Conservation (phyloP, 2,329 filamentous ascomycete species). For the Bipolaris bicolor region DNA sequence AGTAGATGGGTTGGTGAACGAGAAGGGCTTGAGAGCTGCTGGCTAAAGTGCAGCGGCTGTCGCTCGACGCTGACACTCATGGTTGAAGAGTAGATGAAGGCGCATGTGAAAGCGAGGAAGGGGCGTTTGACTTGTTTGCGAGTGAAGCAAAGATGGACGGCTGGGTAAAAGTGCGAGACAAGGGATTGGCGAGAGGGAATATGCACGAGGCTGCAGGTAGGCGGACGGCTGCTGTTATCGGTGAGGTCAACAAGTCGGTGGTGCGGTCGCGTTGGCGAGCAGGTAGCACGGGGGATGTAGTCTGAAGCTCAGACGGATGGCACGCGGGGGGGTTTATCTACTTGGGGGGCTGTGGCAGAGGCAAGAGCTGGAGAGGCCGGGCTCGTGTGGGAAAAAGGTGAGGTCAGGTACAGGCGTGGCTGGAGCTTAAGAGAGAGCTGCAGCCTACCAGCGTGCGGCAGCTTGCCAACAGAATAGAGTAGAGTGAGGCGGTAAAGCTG, state of each 20-base stretch:
- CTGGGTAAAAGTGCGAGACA: conserved; percentile 10
- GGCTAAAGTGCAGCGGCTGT: conserved; percentile 45
- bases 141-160: neutral
- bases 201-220: conserved; percentile 22
- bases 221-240: conserved; percentile 15
- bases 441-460: conserved; percentile 31
- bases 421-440: conserved; percentile 27
- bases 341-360: neutral
- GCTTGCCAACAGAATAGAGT: conserved; percentile 13
- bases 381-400: neutral
- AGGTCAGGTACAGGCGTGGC: conserved; percentile 28
- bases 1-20: conserved; percentile 39
- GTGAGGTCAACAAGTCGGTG: conserved; percentile 8
- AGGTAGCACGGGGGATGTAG: neutral
- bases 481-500: conserved; percentile 36
- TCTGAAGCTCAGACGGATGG: neutral
- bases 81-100: conserved; percentile 22
- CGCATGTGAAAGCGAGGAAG: conserved; percentile 18
- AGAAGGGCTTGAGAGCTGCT: conserved; percentile 41
- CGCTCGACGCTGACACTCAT: conserved; percentile 52
- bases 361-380: neutral
- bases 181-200: conserved; percentile 3
- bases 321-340: neutral
- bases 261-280: conserved; percentile 5
- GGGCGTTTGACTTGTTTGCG: conserved; percentile 2